phyloP scores from a whole-genome alignment of 306 rosid genomes.

The Malus sylvestris region DNA sequence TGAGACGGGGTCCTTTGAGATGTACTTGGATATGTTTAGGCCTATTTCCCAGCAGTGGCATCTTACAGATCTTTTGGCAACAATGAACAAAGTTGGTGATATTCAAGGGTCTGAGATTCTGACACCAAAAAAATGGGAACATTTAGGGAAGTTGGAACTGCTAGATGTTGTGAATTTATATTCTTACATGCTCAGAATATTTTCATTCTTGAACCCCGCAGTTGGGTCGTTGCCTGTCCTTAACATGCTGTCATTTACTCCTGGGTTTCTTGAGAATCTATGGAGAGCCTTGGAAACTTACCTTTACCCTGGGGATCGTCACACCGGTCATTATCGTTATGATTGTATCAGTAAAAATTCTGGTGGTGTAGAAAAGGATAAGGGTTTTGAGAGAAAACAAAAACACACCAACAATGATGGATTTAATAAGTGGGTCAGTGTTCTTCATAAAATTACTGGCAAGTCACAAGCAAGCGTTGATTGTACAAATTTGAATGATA shows the following conservation, averaged over 20 bases:
- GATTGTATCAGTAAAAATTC: constrained; percentile 25
- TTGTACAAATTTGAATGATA: constrained; percentile 21
- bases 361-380: constrained; percentile 25
- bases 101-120: constrained; percentile 21
- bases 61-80: constrained; percentile 67
- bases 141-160: constrained; percentile 49
- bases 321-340: constrained; percentile 22
- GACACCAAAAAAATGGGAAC: constrained; percentile 31
- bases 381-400: constrained; percentile 38
- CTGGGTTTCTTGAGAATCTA: constrained; percentile 72
- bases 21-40: constrained; percentile 57
- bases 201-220: constrained; percentile 55
- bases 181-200: constrained; percentile 64
- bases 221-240: constrained; percentile 71
- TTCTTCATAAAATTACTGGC: constrained; percentile 66
- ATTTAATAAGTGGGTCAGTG: constrained; percentile 65
- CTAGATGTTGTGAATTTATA: constrained; percentile 67
- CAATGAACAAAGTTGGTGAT: constrained; percentile 24
- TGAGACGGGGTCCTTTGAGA: constrained; percentile 42
- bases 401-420: constrained; percentile 54
- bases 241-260: constrained; percentile 90
- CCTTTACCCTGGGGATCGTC: constrained; percentile 43
- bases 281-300: constrained; percentile 68
- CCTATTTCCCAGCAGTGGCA: constrained; percentile 92
- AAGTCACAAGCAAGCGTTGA: constrained; percentile 45